Evolutionary conservation across 805 yeast species (phyloP).

Genomic region (Pichia thaimueangensis): DNA sequence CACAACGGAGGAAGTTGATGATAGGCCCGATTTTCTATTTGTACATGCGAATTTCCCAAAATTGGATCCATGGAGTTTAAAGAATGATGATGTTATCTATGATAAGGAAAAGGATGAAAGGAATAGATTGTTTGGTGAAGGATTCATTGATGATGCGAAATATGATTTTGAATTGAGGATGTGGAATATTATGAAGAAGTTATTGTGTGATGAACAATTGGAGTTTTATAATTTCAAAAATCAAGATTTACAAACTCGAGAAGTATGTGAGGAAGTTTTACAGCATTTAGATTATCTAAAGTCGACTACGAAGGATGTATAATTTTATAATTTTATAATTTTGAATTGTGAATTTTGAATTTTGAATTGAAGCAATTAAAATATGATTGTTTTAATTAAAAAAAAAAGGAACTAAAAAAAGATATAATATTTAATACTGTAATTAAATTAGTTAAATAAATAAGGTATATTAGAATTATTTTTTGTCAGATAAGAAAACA

Average conservation of each 20-base stretch:
- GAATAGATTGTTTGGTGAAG: conserved; percentile 53
- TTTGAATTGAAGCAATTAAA: no score
- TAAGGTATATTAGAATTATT: no score
- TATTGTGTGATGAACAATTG: conserved; percentile 39
- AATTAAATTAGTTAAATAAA: conserved; percentile 23
- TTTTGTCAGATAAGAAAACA: conserved; percentile 75
- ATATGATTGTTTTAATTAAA: no score
- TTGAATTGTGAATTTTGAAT: no score
- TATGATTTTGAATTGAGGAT: conserved; percentile 53
- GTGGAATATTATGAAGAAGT: conserved; percentile 51
- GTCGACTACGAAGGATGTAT: background rate
- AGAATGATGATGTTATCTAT: conserved; percentile 33
- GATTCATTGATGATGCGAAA: conserved; percentile 40
- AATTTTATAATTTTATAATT: no score
- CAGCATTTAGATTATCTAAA: background rate
- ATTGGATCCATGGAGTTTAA: conserved; percentile 53
- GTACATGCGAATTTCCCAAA: conserved; percentile 66
- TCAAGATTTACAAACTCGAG: background rate
- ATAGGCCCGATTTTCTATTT: conserved; percentile 37
- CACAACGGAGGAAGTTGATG: conserved; percentile 14
- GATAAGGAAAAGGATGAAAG: conserved; percentile 38
- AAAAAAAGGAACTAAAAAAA: no score
- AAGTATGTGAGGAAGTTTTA: conserved; percentile 4
- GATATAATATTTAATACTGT: background rate
- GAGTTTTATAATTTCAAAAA: background rate